Conservation (phyloP, 768 basidiomycete genomes). For the Mycena chlorophos region DNA sequence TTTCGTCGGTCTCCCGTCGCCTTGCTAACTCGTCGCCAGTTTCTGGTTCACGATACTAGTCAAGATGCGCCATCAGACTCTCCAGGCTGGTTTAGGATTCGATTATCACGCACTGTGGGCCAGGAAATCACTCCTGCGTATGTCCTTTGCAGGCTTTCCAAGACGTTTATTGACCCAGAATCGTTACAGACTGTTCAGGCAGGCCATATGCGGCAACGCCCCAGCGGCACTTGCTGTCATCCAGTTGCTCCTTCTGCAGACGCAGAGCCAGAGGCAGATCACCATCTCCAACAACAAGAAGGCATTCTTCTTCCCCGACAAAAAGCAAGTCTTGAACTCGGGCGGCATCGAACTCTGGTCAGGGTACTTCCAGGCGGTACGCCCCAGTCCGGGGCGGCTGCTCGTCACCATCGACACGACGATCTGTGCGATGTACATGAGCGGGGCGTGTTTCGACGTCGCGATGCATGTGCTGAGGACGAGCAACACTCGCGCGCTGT, state of each 20-base stretch:
- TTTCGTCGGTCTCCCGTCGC: conserved; percentile 9
- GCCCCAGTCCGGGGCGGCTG: conserved; percentile 30
- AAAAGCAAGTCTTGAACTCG: conserved; percentile 5
- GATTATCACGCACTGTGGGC: conserved; percentile 31
- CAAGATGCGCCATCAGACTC: conserved; percentile 12
- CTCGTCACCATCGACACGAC: conserved; percentile 38
- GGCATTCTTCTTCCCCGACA: conserved; percentile 32
- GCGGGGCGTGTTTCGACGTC: conserved; percentile 21
- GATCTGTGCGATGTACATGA: conserved; percentile 33
- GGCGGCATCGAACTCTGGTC: conserved; percentile 32
- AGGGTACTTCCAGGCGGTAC: conserved; percentile 40
- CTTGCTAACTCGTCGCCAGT: conserved; percentile 26
- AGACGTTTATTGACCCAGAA: conserved; percentile 2
- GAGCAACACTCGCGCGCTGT: conserved; percentile 27
- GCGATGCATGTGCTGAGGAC: conserved; percentile 26
- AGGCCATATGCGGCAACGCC: conserved; percentile 20
- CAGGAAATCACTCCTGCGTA: conserved; percentile 31
- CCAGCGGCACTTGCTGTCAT: conserved; percentile 34
- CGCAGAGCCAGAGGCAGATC: conserved; percentile 33
- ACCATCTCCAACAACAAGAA: conserved; percentile 29
- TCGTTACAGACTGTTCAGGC: background rate
- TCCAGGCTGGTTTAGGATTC: conserved; percentile 21
- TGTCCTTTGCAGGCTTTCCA: conserved; percentile 5
- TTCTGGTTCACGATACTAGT: conserved; percentile 33
- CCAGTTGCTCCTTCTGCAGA: conserved; percentile 37